Conservation (phyloP, 768 basidiomycete genomes). For the Phylloporus rhodoxanthus region DNA sequence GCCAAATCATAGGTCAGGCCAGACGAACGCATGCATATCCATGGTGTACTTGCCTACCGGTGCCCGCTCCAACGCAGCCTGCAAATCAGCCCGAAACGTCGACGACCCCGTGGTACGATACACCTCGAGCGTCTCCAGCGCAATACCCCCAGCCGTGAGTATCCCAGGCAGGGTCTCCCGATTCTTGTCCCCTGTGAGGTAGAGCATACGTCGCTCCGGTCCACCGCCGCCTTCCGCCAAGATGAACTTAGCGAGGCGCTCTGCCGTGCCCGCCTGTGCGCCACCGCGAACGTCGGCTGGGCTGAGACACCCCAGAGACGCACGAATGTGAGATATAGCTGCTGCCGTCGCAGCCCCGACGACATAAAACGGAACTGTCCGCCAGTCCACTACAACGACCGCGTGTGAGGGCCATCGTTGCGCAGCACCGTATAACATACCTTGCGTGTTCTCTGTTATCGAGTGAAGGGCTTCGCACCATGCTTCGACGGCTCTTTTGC, state of each 20-base stretch:
- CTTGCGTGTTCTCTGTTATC: slow-evolving; percentile 4
- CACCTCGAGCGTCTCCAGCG: slow-evolving; percentile 51
- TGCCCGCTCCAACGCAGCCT: slow-evolving; percentile 22
- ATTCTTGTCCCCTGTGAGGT: slow-evolving; percentile 86
- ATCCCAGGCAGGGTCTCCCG: slow-evolving; percentile 56
- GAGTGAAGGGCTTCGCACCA: slow-evolving; percentile 43
- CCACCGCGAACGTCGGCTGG: slow-evolving; percentile 40
- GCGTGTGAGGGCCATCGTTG: neutral
- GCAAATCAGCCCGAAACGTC: slow-evolving; percentile 44
- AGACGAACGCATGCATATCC: neutral
- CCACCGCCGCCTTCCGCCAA: slow-evolving; percentile 32
- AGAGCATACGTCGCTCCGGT: slow-evolving; percentile 40
- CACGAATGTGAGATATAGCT: slow-evolving; percentile 31
- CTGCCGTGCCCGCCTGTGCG: slow-evolving; percentile 57
- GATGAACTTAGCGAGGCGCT: slow-evolving; percentile 62
- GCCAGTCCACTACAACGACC: slow-evolving; percentile 41
- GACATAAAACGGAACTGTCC: slow-evolving; percentile 63
- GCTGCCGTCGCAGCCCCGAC: slow-evolving; percentile 65
- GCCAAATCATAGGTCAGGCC: neutral
- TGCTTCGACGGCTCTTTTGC: slow-evolving; percentile 69
- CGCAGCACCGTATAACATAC: slow-evolving; percentile 6
- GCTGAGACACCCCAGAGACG: slow-evolving; percentile 34
- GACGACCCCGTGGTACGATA: slow-evolving; percentile 62
- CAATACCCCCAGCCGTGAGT: slow-evolving; percentile 41
- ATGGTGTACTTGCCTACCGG: slow-evolving; percentile 20